Conservation (phyloP, 495 filamentous ascomycete genomes). For the Geopyxis carbonaria region DNA sequence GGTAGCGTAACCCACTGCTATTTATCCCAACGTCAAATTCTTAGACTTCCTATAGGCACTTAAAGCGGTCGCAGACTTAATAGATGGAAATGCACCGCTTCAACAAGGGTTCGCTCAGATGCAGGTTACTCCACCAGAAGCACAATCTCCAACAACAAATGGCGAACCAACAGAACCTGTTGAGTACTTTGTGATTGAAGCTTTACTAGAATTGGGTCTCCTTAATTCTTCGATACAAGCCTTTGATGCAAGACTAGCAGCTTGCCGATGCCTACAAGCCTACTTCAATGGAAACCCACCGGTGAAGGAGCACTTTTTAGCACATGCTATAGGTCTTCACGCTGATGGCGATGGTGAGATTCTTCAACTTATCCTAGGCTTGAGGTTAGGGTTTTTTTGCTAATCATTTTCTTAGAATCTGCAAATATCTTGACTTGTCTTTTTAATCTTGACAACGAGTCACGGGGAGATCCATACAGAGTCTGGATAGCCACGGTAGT, state of each 20-base stretch:
- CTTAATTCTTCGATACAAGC: conserved; percentile 44
- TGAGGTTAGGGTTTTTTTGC: not conserved
- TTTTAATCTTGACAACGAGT: conserved; percentile 35
- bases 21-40: not conserved
- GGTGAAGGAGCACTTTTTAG: conserved; percentile 69
- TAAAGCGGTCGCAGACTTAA: conserved; percentile 67
- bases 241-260: conserved; percentile 67
- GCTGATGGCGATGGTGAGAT: conserved; percentile 45
- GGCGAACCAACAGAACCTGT: no score
- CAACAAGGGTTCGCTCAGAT: conserved; percentile 83
- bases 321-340: conserved; percentile 79
- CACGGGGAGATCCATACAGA: conserved; percentile 65
- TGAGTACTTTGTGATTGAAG: conserved; percentile 80
- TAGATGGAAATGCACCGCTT: conserved; percentile 58
- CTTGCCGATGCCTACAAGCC: conserved; percentile 77
- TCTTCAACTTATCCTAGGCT: not conserved
- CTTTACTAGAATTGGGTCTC: conserved; percentile 73
- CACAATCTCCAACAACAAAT: conserved; percentile 38
- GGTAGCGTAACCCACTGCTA: conserved; percentile 37
- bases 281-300: conserved; percentile 44
- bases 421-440: conserved; percentile 83
- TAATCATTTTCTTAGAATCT: conserved; percentile 36
- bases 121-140: conserved; percentile 34
- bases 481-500: conserved; percentile 84
- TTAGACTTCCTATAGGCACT: conserved; percentile 5